phyloP scores from a whole-genome alignment of 192 early-diverging fungal species.

The Funneliformis geosporum region DNA sequence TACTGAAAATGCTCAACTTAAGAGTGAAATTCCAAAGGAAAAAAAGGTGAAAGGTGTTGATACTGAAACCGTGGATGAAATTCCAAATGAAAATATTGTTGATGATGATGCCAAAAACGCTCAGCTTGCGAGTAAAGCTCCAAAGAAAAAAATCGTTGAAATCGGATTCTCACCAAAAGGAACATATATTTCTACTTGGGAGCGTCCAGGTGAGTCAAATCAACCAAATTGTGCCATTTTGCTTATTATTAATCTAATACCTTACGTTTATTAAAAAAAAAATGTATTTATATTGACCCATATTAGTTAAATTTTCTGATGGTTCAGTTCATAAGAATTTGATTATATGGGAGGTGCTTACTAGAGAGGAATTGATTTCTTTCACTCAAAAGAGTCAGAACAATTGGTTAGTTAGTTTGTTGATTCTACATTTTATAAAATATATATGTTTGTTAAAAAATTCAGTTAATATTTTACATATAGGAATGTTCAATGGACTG shows the following conservation, averaged over 20 bases:
- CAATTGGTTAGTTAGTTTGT: slow-evolving; percentile 54
- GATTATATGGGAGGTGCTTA: slow-evolving; percentile 73
- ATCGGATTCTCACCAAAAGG: slow-evolving; percentile 90
- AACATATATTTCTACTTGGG: slow-evolving; percentile 89
- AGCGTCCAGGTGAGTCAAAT: slow-evolving; percentile 69
- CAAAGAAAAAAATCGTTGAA: slow-evolving; percentile 78
- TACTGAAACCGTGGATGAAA: too few relatives aligned
- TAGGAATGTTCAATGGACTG: slow-evolving; percentile 93
- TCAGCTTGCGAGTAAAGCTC: too few relatives aligned
- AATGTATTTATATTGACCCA: too few relatives aligned
- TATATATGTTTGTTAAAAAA: not conserved
- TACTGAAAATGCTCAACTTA: slow-evolving; percentile 60
- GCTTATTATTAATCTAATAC: not conserved
- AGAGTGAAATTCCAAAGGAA: slow-evolving; percentile 63
- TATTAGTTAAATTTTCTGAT: slow-evolving; percentile 68
- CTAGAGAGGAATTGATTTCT: slow-evolving; percentile 64
- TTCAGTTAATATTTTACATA: not conserved
- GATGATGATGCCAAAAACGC: too few relatives aligned
- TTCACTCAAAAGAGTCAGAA: slow-evolving; percentile 85
- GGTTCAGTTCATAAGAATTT: slow-evolving; percentile 76
- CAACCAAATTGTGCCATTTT: slow-evolving; percentile 17
- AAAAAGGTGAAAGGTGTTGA: too few relatives aligned
- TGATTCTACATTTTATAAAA: not conserved
- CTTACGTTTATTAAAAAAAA: slow-evolving; percentile 3
- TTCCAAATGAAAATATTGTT: too few relatives aligned